These are phyloP conservation scores for Verticillium albo-atrum DNA, from an alignment of 2,329 filamentous ascomycete genomes.

Conservation along the genomic window DNA sequence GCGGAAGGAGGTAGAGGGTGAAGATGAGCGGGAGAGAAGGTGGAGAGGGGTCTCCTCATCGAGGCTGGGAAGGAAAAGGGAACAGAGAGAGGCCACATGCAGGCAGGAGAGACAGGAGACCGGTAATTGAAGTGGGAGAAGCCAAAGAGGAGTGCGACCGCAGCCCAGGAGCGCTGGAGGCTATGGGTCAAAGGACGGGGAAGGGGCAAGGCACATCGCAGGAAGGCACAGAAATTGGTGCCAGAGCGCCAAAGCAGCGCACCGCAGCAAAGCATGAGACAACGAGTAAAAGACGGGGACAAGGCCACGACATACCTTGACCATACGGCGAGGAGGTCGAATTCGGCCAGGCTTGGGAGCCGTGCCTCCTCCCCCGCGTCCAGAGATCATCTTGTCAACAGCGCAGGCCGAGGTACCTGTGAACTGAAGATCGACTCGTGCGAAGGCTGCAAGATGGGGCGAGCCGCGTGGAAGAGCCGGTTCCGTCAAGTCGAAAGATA, in stretches of 20 bases:
- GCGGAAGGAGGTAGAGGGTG: not conserved
- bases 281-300: not conserved
- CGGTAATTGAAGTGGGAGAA: not conserved
- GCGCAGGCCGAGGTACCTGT: not conserved
- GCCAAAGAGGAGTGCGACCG: not conserved
- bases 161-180: no score
- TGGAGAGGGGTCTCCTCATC: no score
- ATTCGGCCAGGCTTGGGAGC: slow-evolving; percentile 33
- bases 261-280: not conserved
- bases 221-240: slow-evolving; percentile 1
- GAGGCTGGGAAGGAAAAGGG: not conserved
- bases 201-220: not conserved
- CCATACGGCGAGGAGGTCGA: slow-evolving; percentile 36
- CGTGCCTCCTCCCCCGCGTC: slow-evolving; percentile 30
- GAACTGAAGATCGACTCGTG: not conserved
- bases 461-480: not conserved
- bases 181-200: not conserved
- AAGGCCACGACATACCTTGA: slow-evolving; percentile 30
- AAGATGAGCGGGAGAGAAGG: not conserved
- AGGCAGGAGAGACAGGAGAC: not conserved
- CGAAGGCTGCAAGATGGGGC: not conserved
- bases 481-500: not conserved
- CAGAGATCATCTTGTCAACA: slow-evolving; percentile 38
- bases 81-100: not conserved
- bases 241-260: not conserved